Evolutionary conservation across 179 eudicot species (phyloP), one percentile per base, ranked within the genome.

Genomic region (Sideroxylon spinosum): DNA sequence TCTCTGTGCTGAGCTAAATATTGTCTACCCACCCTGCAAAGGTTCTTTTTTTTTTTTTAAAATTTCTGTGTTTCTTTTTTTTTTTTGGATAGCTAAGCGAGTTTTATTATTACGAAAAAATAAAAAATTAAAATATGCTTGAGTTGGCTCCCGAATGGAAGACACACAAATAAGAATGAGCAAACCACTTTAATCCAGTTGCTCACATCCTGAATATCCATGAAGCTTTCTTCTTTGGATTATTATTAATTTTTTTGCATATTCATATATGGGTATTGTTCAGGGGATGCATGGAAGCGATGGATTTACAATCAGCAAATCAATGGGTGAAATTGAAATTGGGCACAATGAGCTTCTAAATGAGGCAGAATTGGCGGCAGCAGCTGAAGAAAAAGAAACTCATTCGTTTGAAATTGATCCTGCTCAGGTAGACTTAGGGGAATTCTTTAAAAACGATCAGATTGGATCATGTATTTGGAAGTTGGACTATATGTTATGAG

Each of bases 401-500:
- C 99, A 94, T 85, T 82, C 98, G 26, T 95, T 95, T 84, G 99
- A 95, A 83, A 86, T 95, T 68, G 96, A 94, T 76, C 97, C 98
- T 74, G 77, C 85, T 77, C 97, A 94, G 92, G 99, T 93, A 69
- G 14, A 63, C 9, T 52, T 59, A 37, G 63, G 14, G 46, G 23
- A 20, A 79, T 61, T 19, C 50, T 73, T 50, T 61, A 55, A 48
- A 78, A 28, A 32, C 46, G 73, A 64, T 56, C 64, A 56, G 25
- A 16, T 80, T 61, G 9, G 37, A 20, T 46, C 26, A 48, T 76
- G 48, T 60, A 52, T 37, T 37, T 37, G 44, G 44, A 37, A 37
- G 44, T 37, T 37, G 44, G 44, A 37, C 44, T 37, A 1, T 37
- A 37, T 37, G 44, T 37, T 37, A 37, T 37, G 44, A 37, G 5